These are phyloP conservation scores for Boletellus ananas DNA, from an alignment of 768 basidiomycete species.

Conservation along the genomic window DNA sequence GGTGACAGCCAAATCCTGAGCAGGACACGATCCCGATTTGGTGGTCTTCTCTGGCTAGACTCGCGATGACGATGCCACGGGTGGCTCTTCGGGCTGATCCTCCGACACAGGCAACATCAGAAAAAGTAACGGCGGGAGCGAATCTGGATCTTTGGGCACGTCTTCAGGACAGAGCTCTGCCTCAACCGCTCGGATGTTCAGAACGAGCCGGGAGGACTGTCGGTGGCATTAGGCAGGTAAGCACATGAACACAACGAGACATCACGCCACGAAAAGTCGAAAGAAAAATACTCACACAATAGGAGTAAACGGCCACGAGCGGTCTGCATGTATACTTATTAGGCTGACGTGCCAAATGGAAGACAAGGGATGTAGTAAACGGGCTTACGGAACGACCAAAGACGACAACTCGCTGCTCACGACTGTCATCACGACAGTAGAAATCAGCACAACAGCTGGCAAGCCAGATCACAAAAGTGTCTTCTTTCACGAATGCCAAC, in stretches of 20 bases:
- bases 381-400: slow-evolving; percentile 15
- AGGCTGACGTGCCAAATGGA: not conserved
- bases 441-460: slow-evolving; percentile 14
- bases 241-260: not conserved
- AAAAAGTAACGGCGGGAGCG: not conserved
- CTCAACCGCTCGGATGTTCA: slow-evolving; percentile 15
- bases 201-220: slow-evolving; percentile 19
- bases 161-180: not conserved
- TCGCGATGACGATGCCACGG: slow-evolving; percentile 9
- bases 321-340: slow-evolving; percentile 8
- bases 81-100: slow-evolving; percentile 8
- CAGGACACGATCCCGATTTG: too few relatives aligned
- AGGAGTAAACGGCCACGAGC: slow-evolving; percentile 16
- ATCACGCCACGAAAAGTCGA: not conserved
- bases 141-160: slow-evolving; percentile 2
- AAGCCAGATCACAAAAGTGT: not conserved
- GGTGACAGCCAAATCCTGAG: too few relatives aligned
- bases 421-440: slow-evolving; percentile 14
- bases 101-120: not conserved
- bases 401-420: slow-evolving; percentile 10
- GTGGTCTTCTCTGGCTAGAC: not conserved
- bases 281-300: slow-evolving; percentile 17
- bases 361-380: not conserved
- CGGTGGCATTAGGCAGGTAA: not conserved
- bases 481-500: not conserved